Percentiles rank a stretch among this genome's conserved stretches.
These are phyloP conservation scores for Brassica napus DNA, from an alignment of 345 rosid genomes.

Conservation along the genomic window DNA sequence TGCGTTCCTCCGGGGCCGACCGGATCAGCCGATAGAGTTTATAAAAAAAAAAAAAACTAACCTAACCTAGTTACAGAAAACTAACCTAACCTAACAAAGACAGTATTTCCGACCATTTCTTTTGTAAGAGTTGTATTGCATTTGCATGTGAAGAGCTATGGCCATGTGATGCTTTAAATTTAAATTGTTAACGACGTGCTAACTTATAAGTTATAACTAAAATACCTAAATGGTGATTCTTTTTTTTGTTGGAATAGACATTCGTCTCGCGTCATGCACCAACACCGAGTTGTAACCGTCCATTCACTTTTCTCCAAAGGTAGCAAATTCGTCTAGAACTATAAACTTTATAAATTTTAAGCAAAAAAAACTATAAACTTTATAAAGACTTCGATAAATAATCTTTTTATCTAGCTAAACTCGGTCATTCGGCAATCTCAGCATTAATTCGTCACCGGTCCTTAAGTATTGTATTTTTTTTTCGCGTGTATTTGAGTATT, in stretches of 20 bases:
- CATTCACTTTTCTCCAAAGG: constrained; percentile 12
- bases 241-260: neutral
- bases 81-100: constrained; percentile 7
- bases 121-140: neutral
- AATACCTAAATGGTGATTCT: neutral
- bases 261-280: constrained; percentile 15
- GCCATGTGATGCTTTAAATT: neutral
- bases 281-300: constrained; percentile 26
- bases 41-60: neutral
- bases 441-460: neutral
- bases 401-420: constrained; percentile 1
- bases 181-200: neutral
- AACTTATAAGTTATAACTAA: neutral
- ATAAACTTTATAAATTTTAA: neutral
- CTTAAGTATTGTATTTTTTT: neutral
- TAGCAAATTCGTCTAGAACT: constrained; percentile 12
- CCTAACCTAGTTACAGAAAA: neutral
- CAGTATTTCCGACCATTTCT: neutral
- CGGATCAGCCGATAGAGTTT: no score
- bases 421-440: neutral
- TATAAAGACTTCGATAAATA: neutral
- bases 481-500: neutral
- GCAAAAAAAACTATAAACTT: neutral
- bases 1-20: no score
- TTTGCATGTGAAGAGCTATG: constrained; percentile 21